Evolutionary conservation across 345 rosid genomes (phyloP), one percentile per base, ranked within the genome.

Genomic region (Atalantia buxifolia): DNA sequence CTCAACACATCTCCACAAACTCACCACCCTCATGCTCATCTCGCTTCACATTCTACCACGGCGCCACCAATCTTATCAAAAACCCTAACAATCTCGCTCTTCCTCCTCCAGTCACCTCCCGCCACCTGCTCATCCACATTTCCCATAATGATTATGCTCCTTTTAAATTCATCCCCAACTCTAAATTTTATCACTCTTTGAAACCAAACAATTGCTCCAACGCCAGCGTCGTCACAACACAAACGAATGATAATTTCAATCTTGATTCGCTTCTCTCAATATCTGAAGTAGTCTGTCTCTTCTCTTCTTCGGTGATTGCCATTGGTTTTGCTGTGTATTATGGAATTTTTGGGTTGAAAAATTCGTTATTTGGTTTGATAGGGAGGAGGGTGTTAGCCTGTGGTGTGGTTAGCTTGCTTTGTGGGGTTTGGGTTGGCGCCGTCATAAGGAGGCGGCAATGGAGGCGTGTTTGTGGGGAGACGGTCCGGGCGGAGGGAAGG

Each of bases 391-490:
- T 82, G 73, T 78, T 94, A 84, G 84, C 80, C 25, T 84, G 86
- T 80, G 92, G 92, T 13, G 81, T 88, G 40, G 90, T 84, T 22
- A 89, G 80, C 50, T 79, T 94, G 87, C 81, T 85, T 27, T 80
- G 90, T 2, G 89, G 93, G 31, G 87, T 92, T 27, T 88, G 76
- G 57, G 27, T 87, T 60, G 98, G 99, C 2, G 83, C 89, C 6
- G 84, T 88, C 90, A 84, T 92, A 50, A 87, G 99, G 87, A 86
- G 91, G 70, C 85, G 94, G 74, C 98, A 91, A 76, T 91, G 97
- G 97, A 83, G 84, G 82, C 86, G 88, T 75, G 81, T 91, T 7
- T 86, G 88, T 78, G 78, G 66, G 81, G 92, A 84, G 56, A 57
- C 86, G 30, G 84, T 69, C n/a, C 80, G 72, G 56, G 83, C 55